Base-by-base conservation (phyloP, 2,329 filamentous ascomycete genomes). In the Huntiella bhutanensis region DNA sequence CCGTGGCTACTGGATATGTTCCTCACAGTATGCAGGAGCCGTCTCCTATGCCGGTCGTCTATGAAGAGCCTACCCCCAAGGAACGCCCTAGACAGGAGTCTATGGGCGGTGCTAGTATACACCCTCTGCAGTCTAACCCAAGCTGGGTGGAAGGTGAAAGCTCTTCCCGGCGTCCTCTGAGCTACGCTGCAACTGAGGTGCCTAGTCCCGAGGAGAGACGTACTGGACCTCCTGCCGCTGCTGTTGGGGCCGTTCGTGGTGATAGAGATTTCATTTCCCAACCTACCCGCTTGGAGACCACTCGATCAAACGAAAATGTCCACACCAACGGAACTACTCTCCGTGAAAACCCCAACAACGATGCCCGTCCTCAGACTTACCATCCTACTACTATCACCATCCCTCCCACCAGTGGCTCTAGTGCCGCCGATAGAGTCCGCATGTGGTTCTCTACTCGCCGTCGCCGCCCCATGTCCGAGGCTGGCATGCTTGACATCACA, bases 71-170 rank as follows among this genome's bases (percentile, higher is more conserved):
- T 13, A 16, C 28, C 11, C 17, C 17, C 36, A 10, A 40, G 4
- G 13, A 44, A 3, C 22, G 22, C 7, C 22, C 22, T 28, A 28
- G 22, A 28, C 22, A 2, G 22, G 8, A 28, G 22, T 28, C 22
- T 28, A 28, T 10, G 6, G 22, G 22, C 3, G 22, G 22, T 28
- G 3, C 6, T 10, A 28, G 22, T 28, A 7, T 28, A 4, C 22
- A 28, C 22, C 48, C 48, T 16, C 17, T 49, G 16, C 44, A 49
- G 32, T 47, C 44, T 4, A 49, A 49, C 44, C 41, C 44, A n/a
- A 22, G 44, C 6, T 17, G 36, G 16, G n/a, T 33, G 11, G 46
- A 33, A 43, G 13, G 4, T n/a, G 15, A 33, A n/a, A 33, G 5
- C n/a, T 15, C 32, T 12, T 33, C 15, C 2, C 16, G 19, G 33